Conservation (phyloP, 225 moss, liverwort and hornwort species). For the Physcomitrellopsis africana region DNA sequence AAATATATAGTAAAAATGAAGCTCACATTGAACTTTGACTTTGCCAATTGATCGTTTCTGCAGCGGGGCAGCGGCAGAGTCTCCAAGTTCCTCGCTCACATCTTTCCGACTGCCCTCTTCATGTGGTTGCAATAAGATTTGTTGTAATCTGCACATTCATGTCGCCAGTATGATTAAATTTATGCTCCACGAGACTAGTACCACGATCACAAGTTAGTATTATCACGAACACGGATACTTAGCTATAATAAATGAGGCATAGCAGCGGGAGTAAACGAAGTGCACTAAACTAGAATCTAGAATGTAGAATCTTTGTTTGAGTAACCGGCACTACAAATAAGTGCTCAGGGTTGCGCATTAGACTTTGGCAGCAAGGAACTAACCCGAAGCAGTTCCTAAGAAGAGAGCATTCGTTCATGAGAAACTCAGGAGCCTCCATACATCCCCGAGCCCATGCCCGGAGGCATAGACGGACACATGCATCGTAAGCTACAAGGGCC, state of each 20-base stretch:
- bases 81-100: constrained; percentile 66
- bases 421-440: constrained; percentile 90
- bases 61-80: constrained; percentile 55
- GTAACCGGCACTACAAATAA: background rate
- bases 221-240: background rate
- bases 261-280: background rate
- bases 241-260: background rate
- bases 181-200: background rate
- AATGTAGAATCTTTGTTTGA: background rate
- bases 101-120: constrained; percentile 71
- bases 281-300: background rate
- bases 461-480: constrained; percentile 94
- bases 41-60: constrained; percentile 84
- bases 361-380: background rate
- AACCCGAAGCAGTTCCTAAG: constrained; percentile 93
- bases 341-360: background rate
- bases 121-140: constrained; percentile 81
- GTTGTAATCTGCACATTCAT: constrained; percentile 70
- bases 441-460: constrained; percentile 94
- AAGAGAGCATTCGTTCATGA: constrained; percentile 85
- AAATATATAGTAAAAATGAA: background rate
- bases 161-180: background rate
- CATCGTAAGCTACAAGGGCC: constrained; percentile 89
- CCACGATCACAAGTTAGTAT: background rate
- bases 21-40: constrained; percentile 85